Evolutionary conservation across 305 asterid genomes (phyloP).

Genomic region (Plantago rigida): DNA sequence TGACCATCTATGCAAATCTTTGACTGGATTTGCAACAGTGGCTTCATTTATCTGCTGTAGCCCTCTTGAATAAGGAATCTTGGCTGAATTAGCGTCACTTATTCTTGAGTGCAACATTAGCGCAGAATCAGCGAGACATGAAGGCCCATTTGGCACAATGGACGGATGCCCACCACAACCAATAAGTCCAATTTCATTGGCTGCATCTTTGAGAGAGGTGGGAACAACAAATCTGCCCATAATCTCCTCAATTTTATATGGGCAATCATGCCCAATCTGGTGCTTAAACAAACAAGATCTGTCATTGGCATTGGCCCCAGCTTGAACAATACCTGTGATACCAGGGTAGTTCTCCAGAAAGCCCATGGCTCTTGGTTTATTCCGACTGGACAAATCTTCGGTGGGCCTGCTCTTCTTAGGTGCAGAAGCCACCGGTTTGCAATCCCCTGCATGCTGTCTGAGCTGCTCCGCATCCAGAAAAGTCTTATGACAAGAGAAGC

Average conservation of each 20-base stretch:
- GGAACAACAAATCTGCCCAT: constrained; percentile 52
- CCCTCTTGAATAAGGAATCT: constrained; percentile 26
- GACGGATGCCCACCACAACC: constrained; percentile 52
- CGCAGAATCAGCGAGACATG: constrained; percentile 43
- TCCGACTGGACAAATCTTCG: constrained; percentile 43
- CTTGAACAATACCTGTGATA: constrained; percentile 28
- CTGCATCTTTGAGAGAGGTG: constrained; percentile 53
- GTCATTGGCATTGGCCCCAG: constrained; percentile 40
- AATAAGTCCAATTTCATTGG: constrained; percentile 58
- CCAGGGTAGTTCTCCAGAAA: constrained; percentile 35
- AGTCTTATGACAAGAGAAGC: constrained; percentile 62
- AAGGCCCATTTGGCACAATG: constrained; percentile 35
- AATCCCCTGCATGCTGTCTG: constrained; percentile 44
- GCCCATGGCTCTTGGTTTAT: constrained; percentile 32
- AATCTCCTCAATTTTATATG: constrained; percentile 66
- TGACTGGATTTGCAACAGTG: constrained; percentile 22
- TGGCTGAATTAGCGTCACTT: constrained; percentile 30
- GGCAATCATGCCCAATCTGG: constrained; percentile 39
- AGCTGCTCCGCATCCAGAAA: constrained; percentile 48
- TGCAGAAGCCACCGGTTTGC: constrained; percentile 36
- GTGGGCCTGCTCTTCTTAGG: constrained; percentile 33
- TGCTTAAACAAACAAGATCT: constrained; percentile 33
- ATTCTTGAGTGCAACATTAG: constrained; percentile 31
- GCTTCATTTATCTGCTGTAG: constrained; percentile 29
- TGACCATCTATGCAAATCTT: neutral